A percentile compares a stretch with the other conserved stretches of the same genome.
Conservation (phyloP, 1,139 yeast genomes). For the Suhomyces choctaworum region DNA sequence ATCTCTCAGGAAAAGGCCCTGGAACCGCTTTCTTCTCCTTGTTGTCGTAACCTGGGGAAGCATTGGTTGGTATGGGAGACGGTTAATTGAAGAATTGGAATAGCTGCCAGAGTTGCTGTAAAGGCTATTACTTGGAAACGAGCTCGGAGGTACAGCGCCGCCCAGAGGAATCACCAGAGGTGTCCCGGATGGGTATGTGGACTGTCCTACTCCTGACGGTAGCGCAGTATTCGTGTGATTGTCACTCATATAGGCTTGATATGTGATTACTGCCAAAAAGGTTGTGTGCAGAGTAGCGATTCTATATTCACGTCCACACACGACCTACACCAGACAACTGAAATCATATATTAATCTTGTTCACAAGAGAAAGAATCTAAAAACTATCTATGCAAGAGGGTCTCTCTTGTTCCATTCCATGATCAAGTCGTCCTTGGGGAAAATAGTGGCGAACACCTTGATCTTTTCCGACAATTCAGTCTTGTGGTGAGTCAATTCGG, state of each 20-base stretch:
- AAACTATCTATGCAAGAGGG: slow-evolving; percentile 25
- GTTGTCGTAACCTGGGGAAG: slow-evolving; percentile 13
- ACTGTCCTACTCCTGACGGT: neutral
- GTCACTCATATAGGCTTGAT: slow-evolving; percentile 3
- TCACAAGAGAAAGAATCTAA: slow-evolving; percentile 1
- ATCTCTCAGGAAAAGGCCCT: slow-evolving; percentile 58
- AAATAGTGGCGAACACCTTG: slow-evolving; percentile 95
- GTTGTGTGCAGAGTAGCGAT: neutral
- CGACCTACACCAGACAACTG: no score
- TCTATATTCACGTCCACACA: neutral
- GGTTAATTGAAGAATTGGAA: slow-evolving; percentile 1
- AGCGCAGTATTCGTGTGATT: neutral
- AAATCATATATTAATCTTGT: no score
- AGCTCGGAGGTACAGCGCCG: no score
- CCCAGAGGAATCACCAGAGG: neutral
- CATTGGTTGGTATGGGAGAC: slow-evolving; percentile 9
- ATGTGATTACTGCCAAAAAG: no score
- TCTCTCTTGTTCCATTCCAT: slow-evolving; percentile 71
- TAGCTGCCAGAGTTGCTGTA: neutral
- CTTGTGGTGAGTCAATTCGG: slow-evolving; percentile 78
- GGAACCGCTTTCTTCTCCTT: slow-evolving; percentile 31
- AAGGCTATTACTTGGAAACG: no score
- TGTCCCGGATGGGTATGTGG: no score
- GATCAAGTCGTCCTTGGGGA: slow-evolving; percentile 93
- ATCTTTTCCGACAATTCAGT: slow-evolving; percentile 87